Conservation (phyloP, 208 protist genomes). For the Trichomonas tenax region DNA sequence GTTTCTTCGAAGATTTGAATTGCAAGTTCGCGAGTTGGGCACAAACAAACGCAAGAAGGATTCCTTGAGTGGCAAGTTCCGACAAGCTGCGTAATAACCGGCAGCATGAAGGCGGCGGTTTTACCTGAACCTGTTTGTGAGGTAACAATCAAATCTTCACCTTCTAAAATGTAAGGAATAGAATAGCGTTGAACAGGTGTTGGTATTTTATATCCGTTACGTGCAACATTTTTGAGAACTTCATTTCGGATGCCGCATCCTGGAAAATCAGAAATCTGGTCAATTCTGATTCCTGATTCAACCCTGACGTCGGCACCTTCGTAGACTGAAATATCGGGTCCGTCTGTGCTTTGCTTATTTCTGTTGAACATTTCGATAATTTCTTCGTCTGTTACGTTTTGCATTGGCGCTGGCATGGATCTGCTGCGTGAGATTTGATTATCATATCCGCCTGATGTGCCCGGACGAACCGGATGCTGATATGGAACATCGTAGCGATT, state of each 20-base stretch:
- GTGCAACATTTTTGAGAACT: not conserved
- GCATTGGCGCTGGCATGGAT: not conserved
- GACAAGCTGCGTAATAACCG: conserved; percentile 18
- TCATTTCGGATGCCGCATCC: not conserved
- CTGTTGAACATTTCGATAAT: not conserved
- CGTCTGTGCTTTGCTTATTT: not conserved
- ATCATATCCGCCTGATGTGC: no score
- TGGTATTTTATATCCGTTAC: not conserved
- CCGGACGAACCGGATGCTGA: not conserved
- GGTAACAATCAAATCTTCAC: not conserved
- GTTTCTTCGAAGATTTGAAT: conserved; percentile 84
- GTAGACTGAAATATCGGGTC: not conserved
- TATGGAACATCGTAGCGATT: not conserved
- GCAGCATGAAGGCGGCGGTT: conserved; percentile 37
- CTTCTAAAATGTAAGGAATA: not conserved
- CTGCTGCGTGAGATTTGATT: not conserved
- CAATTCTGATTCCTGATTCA: not conserved
- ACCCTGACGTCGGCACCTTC: not conserved
- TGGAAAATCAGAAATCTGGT: not conserved
- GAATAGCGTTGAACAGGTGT: conserved; percentile 3
- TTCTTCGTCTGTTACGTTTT: not conserved
- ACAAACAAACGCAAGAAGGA: conserved; percentile 71
- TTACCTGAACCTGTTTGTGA: conserved; percentile 37
- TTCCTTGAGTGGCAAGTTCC: not conserved
- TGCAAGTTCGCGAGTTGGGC: conserved; percentile 80